Percentiles rank a stretch among this genome's conserved stretches.
Conservation (phyloP, 2,329 filamentous ascomycete species). For the Neonectria faginata region DNA sequence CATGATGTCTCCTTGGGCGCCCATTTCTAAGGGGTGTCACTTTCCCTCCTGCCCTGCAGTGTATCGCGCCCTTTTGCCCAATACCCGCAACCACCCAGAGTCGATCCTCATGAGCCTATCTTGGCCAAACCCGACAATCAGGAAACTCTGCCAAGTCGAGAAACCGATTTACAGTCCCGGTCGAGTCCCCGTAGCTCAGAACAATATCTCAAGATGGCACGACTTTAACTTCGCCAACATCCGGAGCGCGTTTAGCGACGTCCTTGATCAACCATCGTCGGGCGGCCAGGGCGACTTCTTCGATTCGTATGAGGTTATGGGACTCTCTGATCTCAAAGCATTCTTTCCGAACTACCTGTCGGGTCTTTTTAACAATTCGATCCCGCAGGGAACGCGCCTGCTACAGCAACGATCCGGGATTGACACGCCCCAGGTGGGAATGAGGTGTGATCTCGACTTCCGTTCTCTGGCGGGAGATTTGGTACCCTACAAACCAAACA, state of each 20-base stretch:
- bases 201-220: neutral
- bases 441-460: neutral
- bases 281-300: neutral
- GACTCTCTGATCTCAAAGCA: neutral
- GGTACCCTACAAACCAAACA: neutral
- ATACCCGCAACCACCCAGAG: neutral
- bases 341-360: neutral
- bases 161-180: neutral
- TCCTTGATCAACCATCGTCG: neutral
- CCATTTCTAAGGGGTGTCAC: neutral
- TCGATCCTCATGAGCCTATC: neutral
- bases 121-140: neutral
- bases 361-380: neutral
- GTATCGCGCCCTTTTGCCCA: neutral
- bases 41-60: neutral
- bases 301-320: neutral
- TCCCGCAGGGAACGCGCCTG: neutral
- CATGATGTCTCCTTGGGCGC: neutral
- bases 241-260: neutral
- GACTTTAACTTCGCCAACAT: neutral
- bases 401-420: neutral
- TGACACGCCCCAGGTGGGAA: neutral
- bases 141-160: neutral
- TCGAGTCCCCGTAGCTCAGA: neutral
- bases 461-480: neutral